Conservation (phyloP, 306 rosid species). For the Elaeagnus macrophylla region DNA sequence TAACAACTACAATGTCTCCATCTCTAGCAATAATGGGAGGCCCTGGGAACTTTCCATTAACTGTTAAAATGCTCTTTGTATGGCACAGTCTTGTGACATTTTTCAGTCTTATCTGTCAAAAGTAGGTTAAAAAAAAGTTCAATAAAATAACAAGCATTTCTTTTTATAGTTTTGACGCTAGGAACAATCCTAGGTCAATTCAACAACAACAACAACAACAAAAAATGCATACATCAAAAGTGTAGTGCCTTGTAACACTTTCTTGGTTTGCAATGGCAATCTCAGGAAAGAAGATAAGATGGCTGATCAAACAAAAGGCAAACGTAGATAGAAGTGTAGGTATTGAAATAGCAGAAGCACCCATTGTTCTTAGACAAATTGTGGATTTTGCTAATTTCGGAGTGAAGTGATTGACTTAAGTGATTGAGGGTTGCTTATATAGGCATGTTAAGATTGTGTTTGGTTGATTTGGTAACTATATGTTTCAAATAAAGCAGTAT, state of each 20-base stretch:
- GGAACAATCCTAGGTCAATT: neutral
- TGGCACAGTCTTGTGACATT: slow-evolving; percentile 52
- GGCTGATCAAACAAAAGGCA: slow-evolving; percentile 22
- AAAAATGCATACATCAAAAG: slow-evolving; percentile 31
- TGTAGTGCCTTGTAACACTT: slow-evolving; percentile 56
- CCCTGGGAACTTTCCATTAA: slow-evolving; percentile 62
- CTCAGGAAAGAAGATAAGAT: slow-evolving; percentile 23
- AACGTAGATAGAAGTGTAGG: slow-evolving; percentile 16
- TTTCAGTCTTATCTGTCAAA: slow-evolving; percentile 35
- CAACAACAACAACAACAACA: too few species aligned
- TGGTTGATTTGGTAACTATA: slow-evolving; percentile 16
- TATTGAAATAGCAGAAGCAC: slow-evolving; percentile 21
- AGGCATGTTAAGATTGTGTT: slow-evolving; percentile 7
- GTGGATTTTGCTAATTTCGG: neutral
- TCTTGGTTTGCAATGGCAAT: slow-evolving; percentile 21
- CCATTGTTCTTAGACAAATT: slow-evolving; percentile 18
- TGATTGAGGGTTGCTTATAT: slow-evolving; percentile 11
- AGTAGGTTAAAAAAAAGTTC: neutral
- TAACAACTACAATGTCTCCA: slow-evolving; percentile 53
- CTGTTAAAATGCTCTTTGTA: slow-evolving; percentile 48
- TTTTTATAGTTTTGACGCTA: neutral
- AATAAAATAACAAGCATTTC: neutral
- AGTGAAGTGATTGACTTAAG: slow-evolving; percentile 5
- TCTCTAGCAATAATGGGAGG: slow-evolving; percentile 56
- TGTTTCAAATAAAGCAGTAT: neutral